Evolutionary conservation across 2,329 filamentous ascomycete genomes (phyloP).

Genomic region (Dactylellina parvicollis): DNA sequence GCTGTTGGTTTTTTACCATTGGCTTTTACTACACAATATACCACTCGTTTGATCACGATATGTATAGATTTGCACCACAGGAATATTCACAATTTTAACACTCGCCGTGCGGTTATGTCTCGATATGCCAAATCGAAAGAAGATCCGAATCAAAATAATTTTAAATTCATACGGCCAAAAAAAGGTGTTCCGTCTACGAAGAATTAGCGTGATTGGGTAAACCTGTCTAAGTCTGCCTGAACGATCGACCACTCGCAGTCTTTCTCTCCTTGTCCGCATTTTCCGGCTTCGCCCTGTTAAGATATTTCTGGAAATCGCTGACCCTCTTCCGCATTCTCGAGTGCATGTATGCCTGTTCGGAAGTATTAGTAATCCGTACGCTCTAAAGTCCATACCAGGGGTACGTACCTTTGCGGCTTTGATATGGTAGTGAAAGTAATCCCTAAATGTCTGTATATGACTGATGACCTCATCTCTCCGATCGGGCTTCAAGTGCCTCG

Average conservation of each 20-base stretch:
- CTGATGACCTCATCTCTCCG: constrained; percentile 95
- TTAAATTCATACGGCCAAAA: neutral
- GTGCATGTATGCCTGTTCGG: constrained; percentile 85
- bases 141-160: neutral
- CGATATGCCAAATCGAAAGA: too few relatives aligned
- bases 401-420: constrained; percentile 85
- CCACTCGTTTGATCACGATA: too few relatives aligned
- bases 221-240: constrained; percentile 63
- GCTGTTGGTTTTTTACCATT: too few relatives aligned
- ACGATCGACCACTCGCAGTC: constrained; percentile 94
- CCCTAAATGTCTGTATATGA: constrained; percentile 99
- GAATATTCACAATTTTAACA: too few relatives aligned
- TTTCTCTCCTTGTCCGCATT: constrained; percentile 91
- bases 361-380: neutral
- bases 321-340: constrained; percentile 97
- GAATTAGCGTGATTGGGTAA: too few relatives aligned
- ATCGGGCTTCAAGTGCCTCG: constrained; percentile 88
- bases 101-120: too few relatives aligned
- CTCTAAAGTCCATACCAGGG: neutral
- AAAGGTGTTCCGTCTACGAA: too few relatives aligned
- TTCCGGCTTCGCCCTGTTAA: constrained; percentile 92
- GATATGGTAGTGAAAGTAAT: constrained; percentile 99
- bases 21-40: too few relatives aligned
- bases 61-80: too few relatives aligned
- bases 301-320: constrained; percentile 97